Percentiles rank a stretch among this genome's conserved stretches.
These are phyloP conservation scores for Picochlorum costavermella DNA, from an alignment of 139 green algal genomes.

Conservation along the genomic window DNA sequence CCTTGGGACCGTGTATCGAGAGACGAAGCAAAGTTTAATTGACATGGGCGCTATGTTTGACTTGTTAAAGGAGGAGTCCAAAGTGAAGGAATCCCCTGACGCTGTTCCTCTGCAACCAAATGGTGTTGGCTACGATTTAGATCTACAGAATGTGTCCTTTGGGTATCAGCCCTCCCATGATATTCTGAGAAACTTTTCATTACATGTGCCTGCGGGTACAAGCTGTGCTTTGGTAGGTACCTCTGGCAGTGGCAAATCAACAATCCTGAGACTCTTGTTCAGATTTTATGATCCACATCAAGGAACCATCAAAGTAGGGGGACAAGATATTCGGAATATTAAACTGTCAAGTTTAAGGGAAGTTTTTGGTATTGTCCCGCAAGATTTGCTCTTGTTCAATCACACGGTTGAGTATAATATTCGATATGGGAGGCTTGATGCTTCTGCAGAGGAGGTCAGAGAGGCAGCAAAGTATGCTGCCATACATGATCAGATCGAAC, in stretches of 20 bases:
- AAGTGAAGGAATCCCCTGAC: conserved; percentile 12
- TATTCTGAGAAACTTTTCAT: conserved; percentile 56
- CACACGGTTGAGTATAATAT: conserved; percentile 92
- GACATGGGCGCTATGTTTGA: conserved; percentile 97
- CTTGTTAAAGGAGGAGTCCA: conserved; percentile 48
- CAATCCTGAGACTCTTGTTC: conserved; percentile 64
- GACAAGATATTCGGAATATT: conserved; percentile 48
- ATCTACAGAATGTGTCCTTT: conserved; percentile 56
- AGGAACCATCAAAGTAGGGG: conserved; percentile 56
- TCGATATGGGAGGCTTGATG: conserved; percentile 60
- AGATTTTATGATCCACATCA: conserved; percentile 75
- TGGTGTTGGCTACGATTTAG: conserved; percentile 31
- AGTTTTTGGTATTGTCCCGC: conserved; percentile 47
- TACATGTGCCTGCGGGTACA: conserved; percentile 69
- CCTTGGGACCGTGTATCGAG: conserved; percentile 92
- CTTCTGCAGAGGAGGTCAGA: conserved; percentile 46
- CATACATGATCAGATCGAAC: conserved; percentile 79
- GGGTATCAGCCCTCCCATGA: conserved; percentile 53
- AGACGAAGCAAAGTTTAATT: conserved; percentile 86
- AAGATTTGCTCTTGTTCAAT: conserved; percentile 96
- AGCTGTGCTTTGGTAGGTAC: conserved; percentile 83
- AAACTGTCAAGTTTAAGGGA: conserved; percentile 41
- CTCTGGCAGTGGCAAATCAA: conserved; percentile 78
- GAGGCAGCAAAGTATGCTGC: conserved; percentile 27
- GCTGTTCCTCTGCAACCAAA: conserved; percentile 32